Base-by-base conservation (phyloP, 2,329 filamentous ascomycete genomes). In the Gliomastix tumulicola region DNA sequence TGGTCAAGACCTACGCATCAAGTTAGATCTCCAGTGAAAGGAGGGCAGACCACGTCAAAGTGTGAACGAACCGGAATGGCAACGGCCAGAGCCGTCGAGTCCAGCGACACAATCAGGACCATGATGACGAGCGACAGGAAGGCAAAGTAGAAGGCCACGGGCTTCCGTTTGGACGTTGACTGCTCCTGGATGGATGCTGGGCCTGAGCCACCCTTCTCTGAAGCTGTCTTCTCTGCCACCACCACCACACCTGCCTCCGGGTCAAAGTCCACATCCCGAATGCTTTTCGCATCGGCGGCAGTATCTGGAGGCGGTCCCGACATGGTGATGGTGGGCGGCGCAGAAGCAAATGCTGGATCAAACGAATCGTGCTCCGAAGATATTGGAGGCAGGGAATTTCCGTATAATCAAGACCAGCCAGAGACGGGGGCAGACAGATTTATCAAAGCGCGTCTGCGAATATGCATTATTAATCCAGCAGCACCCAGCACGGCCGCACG, bases 1-100 rank as follows among this genome's bases (percentile, higher is more conserved):
- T 46, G 9, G 73, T 65, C 38, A 79, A 74, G 6, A 42, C 37
- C 53, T 53, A 28, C 4, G 10, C 10, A 28, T 28, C 25, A 3
- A n/a, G 25, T 28, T 28, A 28, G 25, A 28, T 9, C 17, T 28
- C 13, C 10, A 28, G 25, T 28, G 3, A 9, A 28, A 3, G n/a
- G 10, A n/a, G n/a, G 31, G 11, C 25, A 31, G 7, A 22, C 11
- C 3, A 28, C 11, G 25, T 9, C 25, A n/a, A 16, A 28, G 25
- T n/a, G 25, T n/a, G 21, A 16, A 6, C 45, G 34, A 17, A 48
- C 44, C 10, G 48, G 49, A 20, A 49, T 32, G 5, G 49, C 49
- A 3, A 51, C 39, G 4, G 49, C 37, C 10, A 53, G 36, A 7
- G 39, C 38, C 1, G 48, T 47, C 2, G 46, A 37, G 23, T 51